phyloP scores from a whole-genome alignment of 2,329 filamentous ascomycete species.

The Epichloe bromicola region DNA sequence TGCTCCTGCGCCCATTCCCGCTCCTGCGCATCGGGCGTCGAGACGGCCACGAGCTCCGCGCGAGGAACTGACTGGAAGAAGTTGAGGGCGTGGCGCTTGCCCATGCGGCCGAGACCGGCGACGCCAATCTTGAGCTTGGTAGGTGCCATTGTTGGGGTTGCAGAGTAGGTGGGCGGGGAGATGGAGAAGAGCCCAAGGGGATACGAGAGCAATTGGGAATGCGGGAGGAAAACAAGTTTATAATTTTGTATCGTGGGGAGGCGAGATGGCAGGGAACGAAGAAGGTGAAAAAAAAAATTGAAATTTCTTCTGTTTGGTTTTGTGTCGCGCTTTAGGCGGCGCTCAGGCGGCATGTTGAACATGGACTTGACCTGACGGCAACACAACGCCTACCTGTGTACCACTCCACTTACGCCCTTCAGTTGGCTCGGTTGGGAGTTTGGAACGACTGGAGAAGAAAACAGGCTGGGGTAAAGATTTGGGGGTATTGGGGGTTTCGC shows the following conservation, averaged over 20 bases:
- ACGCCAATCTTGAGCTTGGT: slow-evolving; percentile 29
- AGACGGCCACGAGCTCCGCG: slow-evolving; percentile 36
- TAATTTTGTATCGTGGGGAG: background rate
- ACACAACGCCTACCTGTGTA: too few species aligned
- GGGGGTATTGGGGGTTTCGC: background rate
- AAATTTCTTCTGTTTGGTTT: too few species aligned
- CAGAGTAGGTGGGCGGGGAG: background rate
- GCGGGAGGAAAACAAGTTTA: background rate
- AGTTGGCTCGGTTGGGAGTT: too few species aligned
- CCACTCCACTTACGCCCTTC: too few species aligned
- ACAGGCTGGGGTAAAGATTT: background rate
- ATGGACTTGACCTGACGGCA: too few species aligned
- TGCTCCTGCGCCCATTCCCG: slow-evolving; percentile 30
- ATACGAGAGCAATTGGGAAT: background rate
- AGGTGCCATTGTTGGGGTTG: slow-evolving; percentile 9
- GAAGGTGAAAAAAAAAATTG: too few species aligned
- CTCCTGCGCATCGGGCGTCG: slow-evolving; percentile 30
- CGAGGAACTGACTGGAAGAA: slow-evolving; percentile 31
- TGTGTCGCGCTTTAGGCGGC: too few species aligned
- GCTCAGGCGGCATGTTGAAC: too few species aligned
- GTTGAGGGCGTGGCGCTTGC: slow-evolving; percentile 36
- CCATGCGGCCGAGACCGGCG: slow-evolving; percentile 39
- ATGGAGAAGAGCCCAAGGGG: background rate
- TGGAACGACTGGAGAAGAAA: background rate
- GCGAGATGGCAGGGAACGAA: background rate